Base-by-base conservation (phyloP, 2,329 filamentous ascomycete species). In the Fusarium sp. region DNA sequence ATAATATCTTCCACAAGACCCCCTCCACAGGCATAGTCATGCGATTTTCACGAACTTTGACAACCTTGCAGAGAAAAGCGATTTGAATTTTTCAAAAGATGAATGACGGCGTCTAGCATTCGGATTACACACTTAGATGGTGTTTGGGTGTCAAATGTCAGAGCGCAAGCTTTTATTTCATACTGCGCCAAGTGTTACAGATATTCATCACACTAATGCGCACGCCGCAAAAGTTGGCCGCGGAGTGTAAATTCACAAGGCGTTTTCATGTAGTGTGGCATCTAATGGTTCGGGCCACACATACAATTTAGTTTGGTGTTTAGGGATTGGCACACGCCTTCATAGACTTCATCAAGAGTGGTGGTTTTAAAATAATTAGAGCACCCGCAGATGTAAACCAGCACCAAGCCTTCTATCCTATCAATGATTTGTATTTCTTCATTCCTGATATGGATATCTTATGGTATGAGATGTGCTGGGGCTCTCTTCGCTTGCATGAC, bases 131-230 rank as follows among this genome's bases (percentile, higher is more conserved):
- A 48, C 23, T 45, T 63, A 61, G 61, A 63, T 15, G 21, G 43
- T 48, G 31, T 41, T 46, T 41, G 19, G 38, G 39, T 43, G 27
- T 45, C 23, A 33, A 41, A n/a, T 31, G 31, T 41, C 15, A 19
- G 43, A 56, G 59, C 54, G 50, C 58, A 63, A 55, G 45, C 58
- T 56, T 51, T 38, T 27, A 27, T 38, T 50, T 49, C 19, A 36
- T 29, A 25, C 48, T 32, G 31, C 38, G 36, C 29, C 38, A 31
- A 27, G 33, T 50, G 33, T 42, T 11, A 21, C 15, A 36, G 21
- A 46, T 33, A 31, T 46, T 36, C 15, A 49, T n/a, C 36, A 25
- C 14, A 21, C 13, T 10, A 10, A 23, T 25, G n/a, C 21, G 11
- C 37, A 19, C 32, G 39, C 29, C 39, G 14, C 21, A 29, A 32